phyloP scores from a whole-genome alignment of 2,329 filamentous ascomycete species.

The Verticillium longisporum region DNA sequence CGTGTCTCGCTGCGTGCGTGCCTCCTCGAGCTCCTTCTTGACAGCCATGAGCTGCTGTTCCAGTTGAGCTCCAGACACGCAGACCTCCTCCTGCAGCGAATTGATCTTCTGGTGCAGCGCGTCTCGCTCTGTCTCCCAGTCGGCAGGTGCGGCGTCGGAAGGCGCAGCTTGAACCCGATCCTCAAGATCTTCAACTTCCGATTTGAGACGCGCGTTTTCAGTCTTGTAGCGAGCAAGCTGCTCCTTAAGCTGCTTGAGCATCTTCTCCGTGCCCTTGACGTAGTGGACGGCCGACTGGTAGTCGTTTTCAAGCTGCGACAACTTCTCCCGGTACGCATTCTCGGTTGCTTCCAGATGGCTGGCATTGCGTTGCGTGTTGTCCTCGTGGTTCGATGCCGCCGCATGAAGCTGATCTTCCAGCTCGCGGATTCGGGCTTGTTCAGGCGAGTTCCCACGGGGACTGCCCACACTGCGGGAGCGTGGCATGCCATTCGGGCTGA shows the following conservation, averaged over 20 bases:
- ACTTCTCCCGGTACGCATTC: conserved; percentile 81
- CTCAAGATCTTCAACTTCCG: conserved; percentile 66
- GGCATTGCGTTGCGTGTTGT: conserved; percentile 72
- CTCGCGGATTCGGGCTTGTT: conserved; percentile 71
- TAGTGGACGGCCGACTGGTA: conserved; percentile 98
- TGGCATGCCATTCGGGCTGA: conserved; percentile 67
- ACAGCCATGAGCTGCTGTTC: conserved; percentile 65
- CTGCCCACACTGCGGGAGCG: conserved; percentile 67
- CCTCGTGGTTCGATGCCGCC: conserved; percentile 74
- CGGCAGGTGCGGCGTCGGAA: conserved; percentile 37
- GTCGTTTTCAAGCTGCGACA: conserved; percentile 90
- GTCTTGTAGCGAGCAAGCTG: conserved; percentile 89
- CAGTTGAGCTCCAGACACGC: conserved; percentile 57
- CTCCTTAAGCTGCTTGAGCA: conserved; percentile 97
- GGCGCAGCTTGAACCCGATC: conserved; percentile 37
- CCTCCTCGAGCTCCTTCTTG: conserved; percentile 59
- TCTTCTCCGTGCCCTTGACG: conserved; percentile 97
- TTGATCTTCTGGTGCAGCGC: conserved; percentile 63
- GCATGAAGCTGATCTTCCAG: conserved; percentile 82
- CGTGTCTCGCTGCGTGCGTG: conserved; percentile 62
- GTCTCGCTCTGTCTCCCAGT: conserved; percentile 71
- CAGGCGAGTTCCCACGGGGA: conserved; percentile 72
- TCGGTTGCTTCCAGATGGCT: conserved; percentile 82
- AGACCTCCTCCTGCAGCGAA: conserved; percentile 61
- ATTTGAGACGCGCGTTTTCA: conserved; percentile 75